These are phyloP conservation scores for Nelumbo lutea DNA, from an alignment of 164 flowering plant genomes.

Conservation along the genomic window DNA sequence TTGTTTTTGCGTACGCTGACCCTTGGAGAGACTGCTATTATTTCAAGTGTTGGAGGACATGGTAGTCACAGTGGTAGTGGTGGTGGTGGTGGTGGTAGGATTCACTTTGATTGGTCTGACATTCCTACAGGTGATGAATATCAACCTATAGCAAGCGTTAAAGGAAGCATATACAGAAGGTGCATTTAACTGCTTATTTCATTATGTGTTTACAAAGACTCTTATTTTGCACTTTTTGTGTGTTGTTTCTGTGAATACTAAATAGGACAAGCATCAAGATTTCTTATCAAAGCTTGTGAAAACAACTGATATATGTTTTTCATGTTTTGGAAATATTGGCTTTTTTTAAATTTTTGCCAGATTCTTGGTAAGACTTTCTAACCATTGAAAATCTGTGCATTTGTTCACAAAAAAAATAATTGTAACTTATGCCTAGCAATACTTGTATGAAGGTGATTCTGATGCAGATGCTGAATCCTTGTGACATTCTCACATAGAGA, in stretches of 20 bases:
- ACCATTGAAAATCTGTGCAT: too few species aligned
- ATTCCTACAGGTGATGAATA: constrained; percentile 76
- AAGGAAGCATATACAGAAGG: constrained; percentile 59
- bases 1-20: constrained; percentile 55
- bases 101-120: constrained; percentile 92
- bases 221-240: too few species aligned
- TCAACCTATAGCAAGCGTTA: constrained; percentile 53
- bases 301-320: too few species aligned
- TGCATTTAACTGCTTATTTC: constrained; percentile 19
- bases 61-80: constrained; percentile 75
- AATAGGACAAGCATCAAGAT: background rate
- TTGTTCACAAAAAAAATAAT: too few species aligned
- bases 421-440: too few species aligned
- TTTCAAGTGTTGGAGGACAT: constrained; percentile 80
- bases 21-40: constrained; percentile 43
- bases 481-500: too few species aligned
- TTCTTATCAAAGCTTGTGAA: background rate
- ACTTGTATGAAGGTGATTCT: too few species aligned
- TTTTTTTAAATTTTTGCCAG: too few species aligned
- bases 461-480: too few species aligned
- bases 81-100: constrained; percentile 94
- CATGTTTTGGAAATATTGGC: too few species aligned
- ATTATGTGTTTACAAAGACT: background rate
- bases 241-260: background rate
- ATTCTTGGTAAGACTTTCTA: too few species aligned